Evolutionary conservation across 2,329 filamentous ascomycete genomes (phyloP), one percentile per base, ranked within the genome.

Genomic region (Kalaharituber pfeilii): DNA sequence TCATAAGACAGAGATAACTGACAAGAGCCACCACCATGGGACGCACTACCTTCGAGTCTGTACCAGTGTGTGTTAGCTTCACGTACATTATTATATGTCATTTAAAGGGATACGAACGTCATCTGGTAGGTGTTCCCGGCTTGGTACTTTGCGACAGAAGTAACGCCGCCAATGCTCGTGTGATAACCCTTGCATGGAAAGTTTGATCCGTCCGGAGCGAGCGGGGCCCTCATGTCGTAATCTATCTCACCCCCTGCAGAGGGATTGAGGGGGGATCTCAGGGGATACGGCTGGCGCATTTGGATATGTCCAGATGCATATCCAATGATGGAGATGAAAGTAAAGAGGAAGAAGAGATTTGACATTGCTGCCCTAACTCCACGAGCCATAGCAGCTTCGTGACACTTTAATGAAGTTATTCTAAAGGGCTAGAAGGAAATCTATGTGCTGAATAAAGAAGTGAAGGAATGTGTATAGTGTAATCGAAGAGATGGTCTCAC

Each of bases 1-100:
- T 89, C 82, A 68, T 82, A 85, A 28, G 81, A 84, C 26, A 89
- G 71, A 2, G 80, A 78, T 49, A 85, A 72, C 69, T 91, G 85
- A 69, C 84, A 88, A 8, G 79, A 84, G 33, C 84, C 84, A 20
- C 52, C 55, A 33, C 72, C 71, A 69, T 86, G 83, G 52, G 67
- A 68, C 47, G 79, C 78, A 51, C 74, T 71, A 30, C 87, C 88
- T 74, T 75, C 3, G 5, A 25, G n/a, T 20, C 42, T 47, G 25
- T 85, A 0, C 69, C 67, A 2, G 95, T 73, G 0, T 70, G 67
- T 63, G 77, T 0, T 67, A 47, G 49, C 26, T 9, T 50, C 13
- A 20, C 5, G 24, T 47, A 47, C 4, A 20, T 9, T 22, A 22
- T 13, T 22, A 47, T 36, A 9, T n/a, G n/a, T 22, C 5, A 22